Base-by-base conservation (phyloP, 2,329 filamentous ascomycete species). In the Scleromitrula shiraiana region DNA sequence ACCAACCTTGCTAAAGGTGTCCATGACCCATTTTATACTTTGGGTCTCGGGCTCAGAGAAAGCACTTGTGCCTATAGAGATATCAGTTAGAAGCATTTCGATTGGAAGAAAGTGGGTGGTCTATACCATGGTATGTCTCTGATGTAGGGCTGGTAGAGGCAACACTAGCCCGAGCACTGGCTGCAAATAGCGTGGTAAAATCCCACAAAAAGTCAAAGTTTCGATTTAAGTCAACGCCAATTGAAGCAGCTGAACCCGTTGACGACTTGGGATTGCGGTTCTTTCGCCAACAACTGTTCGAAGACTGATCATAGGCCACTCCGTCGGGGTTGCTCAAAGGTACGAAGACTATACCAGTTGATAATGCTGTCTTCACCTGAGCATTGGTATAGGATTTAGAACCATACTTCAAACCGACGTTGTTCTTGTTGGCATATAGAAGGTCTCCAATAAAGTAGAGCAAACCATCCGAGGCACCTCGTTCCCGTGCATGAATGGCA, bases 131-230 rank as follows among this genome's bases (percentile, higher is more conserved):
- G 76, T 73, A 40, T 8, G 9, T 12, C n/a, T 40, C 26, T 7
- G 35, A 27, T 2, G 35, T 5, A 22, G 43, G 43, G 22, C 59
- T 64, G 7, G 62, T 65, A 5, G 71, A 73, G 19, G 71, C 68
- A 2, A 67, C 64, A 17, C 59, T 58, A 7, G 64, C 56, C 24
- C 66, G 61, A 24, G 70, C 72, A 5, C 54, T 56, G 0, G 62
- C 50, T 27, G 65, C 65, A 59, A 75, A 77, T 40, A 67, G 62
- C 5, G 41, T 48, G 26, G 58, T 64, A 56, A 71, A 75, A 62
- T 80, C 70, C 73, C 76, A 80, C 7, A 77, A 59, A 60, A 76
- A 75, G 59, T 78, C 74, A 55, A 77, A 77, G 65, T 78, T 78
- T 44, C 75, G 69, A 62, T 78, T 78, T 41, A 78, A 63, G 54